Evolutionary conservation across 2,329 filamentous ascomycete genomes (phyloP).

Genomic region (Gyromitra esculenta): DNA sequence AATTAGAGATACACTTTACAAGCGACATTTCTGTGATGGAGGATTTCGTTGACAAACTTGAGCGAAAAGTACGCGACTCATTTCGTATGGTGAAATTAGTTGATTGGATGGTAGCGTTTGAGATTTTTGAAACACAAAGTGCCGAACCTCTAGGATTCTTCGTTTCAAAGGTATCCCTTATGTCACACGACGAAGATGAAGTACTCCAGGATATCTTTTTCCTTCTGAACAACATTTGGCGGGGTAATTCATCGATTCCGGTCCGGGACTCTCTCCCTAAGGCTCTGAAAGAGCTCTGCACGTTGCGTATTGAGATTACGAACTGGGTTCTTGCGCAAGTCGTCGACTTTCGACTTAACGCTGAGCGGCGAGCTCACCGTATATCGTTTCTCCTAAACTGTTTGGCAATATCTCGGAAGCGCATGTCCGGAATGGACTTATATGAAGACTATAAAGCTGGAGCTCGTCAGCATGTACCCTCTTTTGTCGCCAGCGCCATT

Average conservation of each 20-base stretch:
- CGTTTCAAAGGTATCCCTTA: constrained; percentile 56
- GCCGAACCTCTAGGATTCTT: constrained; percentile 58
- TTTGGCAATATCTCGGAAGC: constrained; percentile 57
- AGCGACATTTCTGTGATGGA: constrained; percentile 54
- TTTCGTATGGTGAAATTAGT: constrained; percentile 57
- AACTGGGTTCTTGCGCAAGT: constrained; percentile 58
- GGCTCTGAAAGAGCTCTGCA: constrained; percentile 56
- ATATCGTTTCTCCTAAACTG: constrained; percentile 57
- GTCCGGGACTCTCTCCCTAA: constrained; percentile 57
- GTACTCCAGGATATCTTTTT: constrained; percentile 58
- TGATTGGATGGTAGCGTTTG: constrained; percentile 59
- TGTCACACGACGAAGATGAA: constrained; percentile 58
- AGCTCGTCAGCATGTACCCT: constrained; percentile 57
- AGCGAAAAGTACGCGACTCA: constrained; percentile 54
- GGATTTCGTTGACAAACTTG: constrained; percentile 57
- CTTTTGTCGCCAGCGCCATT: constrained; percentile 58
- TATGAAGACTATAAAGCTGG: constrained; percentile 56
- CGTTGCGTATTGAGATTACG: constrained; percentile 56
- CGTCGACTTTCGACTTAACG: constrained; percentile 55
- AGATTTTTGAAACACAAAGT: constrained; percentile 58
- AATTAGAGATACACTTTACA: constrained; percentile 42
- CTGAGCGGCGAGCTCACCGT: constrained; percentile 56
- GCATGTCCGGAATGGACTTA: constrained; percentile 58
- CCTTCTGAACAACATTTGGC: constrained; percentile 56
- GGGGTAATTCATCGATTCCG: constrained; percentile 55